Percentiles rank a stretch among this genome's conserved stretches.
Evolutionary conservation across 140 eudicot genomes (phyloP).

Genomic region (Anethum foeniculum): DNA sequence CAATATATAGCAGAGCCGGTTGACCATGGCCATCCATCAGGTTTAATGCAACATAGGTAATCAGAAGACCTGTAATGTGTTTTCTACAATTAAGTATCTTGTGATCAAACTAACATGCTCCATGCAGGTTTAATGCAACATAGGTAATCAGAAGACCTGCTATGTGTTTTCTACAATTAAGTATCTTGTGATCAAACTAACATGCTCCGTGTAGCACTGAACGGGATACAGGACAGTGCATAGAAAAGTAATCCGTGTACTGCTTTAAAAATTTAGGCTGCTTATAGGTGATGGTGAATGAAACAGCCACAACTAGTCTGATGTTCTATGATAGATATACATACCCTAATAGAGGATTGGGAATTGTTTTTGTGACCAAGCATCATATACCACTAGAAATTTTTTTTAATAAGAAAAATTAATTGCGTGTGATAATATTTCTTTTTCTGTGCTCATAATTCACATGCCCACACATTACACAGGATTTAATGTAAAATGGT

Average conservation of each 20-base stretch:
- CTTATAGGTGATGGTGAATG: background rate
- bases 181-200: background rate
- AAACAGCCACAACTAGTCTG: background rate
- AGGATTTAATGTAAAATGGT: background rate
- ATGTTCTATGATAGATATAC: background rate
- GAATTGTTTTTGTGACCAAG: background rate
- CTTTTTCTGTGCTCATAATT: background rate
- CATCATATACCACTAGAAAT: background rate
- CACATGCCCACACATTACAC: background rate
- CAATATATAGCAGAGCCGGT: conserved; percentile 84
- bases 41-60: conserved; percentile 74
- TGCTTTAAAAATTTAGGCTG: background rate
- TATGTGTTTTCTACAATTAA: conserved; percentile 11
- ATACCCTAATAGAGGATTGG: background rate
- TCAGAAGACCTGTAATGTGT: conserved; percentile 61
- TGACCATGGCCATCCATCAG: conserved; percentile 96
- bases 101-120: background rate
- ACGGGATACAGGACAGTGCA: background rate
- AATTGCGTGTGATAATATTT: background rate
- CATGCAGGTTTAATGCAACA: conserved; percentile 33
- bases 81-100: conserved; percentile 5
- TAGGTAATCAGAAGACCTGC: conserved; percentile 84
- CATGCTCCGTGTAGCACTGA: background rate
- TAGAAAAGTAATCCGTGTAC: background rate
- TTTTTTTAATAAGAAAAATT: background rate